Conservation (phyloP, 306 rosid genomes). For the Fragaria vesca region DNA sequence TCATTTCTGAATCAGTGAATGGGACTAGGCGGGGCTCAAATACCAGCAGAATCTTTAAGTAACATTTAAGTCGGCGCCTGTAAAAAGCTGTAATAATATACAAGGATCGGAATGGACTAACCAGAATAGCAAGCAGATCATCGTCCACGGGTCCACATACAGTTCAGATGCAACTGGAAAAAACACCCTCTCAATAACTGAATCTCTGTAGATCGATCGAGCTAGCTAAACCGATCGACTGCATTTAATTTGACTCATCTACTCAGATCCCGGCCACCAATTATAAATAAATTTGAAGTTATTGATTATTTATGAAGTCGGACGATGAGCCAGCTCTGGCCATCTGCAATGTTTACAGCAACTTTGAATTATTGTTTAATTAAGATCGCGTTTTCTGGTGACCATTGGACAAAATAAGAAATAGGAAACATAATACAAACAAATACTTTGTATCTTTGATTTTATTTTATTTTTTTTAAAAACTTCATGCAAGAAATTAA, state of each 20-base stretch:
- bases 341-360: neutral
- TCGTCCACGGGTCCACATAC: neutral
- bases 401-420: neutral
- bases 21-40: neutral
- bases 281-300: neutral
- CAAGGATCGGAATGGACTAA: neutral
- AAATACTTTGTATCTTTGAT: too few relatives aligned
- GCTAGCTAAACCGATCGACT: neutral
- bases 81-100: neutral
- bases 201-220: neutral
- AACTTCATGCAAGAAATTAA: too few relatives aligned
- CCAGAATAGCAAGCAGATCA: neutral
- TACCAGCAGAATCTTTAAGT: neutral
- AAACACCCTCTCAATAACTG: neutral
- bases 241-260: neutral
- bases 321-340: neutral
- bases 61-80: neutral
- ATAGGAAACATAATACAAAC: too few relatives aligned
- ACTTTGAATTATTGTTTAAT: neutral
- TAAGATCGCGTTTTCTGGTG: neutral
- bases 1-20: neutral
- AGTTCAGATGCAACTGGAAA: slow-evolving; percentile 13
- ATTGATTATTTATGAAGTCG: neutral
- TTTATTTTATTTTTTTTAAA: too few relatives aligned
- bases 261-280: neutral